phyloP scores from a whole-genome alignment of 768 basidiomycete species.

The Amanita rimosa region DNA sequence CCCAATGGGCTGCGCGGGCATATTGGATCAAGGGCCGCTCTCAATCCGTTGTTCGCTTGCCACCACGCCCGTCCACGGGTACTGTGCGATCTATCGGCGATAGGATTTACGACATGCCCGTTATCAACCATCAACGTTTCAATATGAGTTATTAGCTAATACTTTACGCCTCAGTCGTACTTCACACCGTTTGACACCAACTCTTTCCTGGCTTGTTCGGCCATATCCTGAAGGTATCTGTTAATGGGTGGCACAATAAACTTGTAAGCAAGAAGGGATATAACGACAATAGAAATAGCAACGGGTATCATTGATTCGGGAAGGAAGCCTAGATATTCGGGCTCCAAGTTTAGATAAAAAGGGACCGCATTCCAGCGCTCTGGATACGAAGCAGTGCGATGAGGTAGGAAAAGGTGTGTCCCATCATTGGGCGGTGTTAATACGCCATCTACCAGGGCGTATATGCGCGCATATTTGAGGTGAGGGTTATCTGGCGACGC shows the following conservation, averaged over 20 bases:
- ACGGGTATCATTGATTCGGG: slow-evolving; percentile 40
- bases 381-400: slow-evolving; percentile 10
- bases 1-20: too few species aligned
- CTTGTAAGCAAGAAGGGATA: slow-evolving; percentile 12
- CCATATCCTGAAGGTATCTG: slow-evolving; percentile 16
- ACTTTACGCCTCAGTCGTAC: background rate
- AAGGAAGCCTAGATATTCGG: slow-evolving; percentile 44
- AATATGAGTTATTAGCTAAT: too few species aligned
- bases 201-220: slow-evolving; percentile 15
- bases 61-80: too few species aligned
- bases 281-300: slow-evolving; percentile 18
- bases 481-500: slow-evolving; percentile 12
- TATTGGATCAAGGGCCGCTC: too few species aligned
- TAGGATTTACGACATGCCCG: too few species aligned
- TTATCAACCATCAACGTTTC: too few species aligned
- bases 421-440: slow-evolving; percentile 23
- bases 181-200: background rate
- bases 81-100: too few species aligned
- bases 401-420: slow-evolving; percentile 3
- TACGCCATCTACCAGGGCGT: slow-evolving; percentile 41
- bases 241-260: slow-evolving; percentile 15
- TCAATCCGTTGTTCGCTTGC: too few species aligned
- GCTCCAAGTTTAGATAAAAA: slow-evolving; percentile 46
- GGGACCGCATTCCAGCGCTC: slow-evolving; percentile 25
- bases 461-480: slow-evolving; percentile 48